Percentiles rank a stretch among this genome's conserved stretches.
Evolutionary conservation across 179 eudicot species (phyloP).

Genomic region (Actinidia polygama): DNA sequence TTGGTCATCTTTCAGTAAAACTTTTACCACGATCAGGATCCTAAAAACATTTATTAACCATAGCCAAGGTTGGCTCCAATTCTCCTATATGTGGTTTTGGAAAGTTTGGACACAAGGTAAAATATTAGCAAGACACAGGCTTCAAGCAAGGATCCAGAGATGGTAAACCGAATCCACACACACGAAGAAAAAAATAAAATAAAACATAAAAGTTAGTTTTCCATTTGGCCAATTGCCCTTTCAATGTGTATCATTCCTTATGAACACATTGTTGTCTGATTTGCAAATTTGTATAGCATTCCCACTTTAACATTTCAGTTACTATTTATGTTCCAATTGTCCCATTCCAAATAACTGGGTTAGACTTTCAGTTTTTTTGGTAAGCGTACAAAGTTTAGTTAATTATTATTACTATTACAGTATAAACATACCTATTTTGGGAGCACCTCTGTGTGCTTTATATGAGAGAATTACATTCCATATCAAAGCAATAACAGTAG

Average conservation of each 20-base stretch:
- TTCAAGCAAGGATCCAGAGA: not conserved
- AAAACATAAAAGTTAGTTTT: not conserved
- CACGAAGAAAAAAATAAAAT: not conserved
- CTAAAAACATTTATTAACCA: not conserved
- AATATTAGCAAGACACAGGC: not conserved
- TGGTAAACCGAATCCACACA: too few species aligned
- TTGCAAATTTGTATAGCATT: not conserved
- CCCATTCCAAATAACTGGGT: not conserved
- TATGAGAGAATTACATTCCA: constrained; percentile 76
- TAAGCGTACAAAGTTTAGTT: not conserved
- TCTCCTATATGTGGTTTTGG: too few species aligned
- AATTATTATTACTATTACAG: not conserved
- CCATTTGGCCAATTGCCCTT: not conserved
- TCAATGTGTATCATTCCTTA: not conserved
- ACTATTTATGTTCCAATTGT: not conserved
- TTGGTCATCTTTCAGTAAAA: not conserved
- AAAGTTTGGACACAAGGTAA: too few species aligned
- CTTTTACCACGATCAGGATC: not conserved
- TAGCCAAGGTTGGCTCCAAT: too few species aligned
- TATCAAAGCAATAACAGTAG: constrained; percentile 55
- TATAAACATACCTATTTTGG: constrained; percentile 41
- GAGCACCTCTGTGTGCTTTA: constrained; percentile 65
- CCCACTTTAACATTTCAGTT: not conserved
- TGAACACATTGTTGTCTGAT: not conserved
- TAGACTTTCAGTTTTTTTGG: too few species aligned